Base-by-base conservation (phyloP, 2,329 filamentous ascomycete genomes). In the Aspergillus versicolor region DNA sequence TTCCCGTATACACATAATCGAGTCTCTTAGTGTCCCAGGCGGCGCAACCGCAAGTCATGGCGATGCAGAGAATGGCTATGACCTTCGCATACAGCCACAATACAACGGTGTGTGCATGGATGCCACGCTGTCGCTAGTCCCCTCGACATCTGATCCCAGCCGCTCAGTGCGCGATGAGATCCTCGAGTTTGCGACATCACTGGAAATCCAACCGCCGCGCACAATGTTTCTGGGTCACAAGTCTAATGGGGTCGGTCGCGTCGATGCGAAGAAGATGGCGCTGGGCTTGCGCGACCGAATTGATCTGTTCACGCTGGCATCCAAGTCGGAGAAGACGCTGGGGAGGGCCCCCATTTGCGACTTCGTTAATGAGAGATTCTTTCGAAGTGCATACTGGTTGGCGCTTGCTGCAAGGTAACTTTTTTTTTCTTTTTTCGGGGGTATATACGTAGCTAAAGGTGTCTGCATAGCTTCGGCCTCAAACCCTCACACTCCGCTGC, bases 41-140 rank as follows among this genome's bases (percentile, higher is more conserved):
- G 69, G 70, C 21, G 68, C 67, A 7, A 65, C 73, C 15, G 64
- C 65, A 27, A 69, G 65, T 21, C 52, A 62, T 12, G 67, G 71
- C 2, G 65, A 67, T 58, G 63, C 68, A 8, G 61, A 67, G 27
- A 67, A 70, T 32, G 73, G 73, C 1, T 75, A 74, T 50, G 66
- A 75, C 47, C 72, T 72, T 52, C 71, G 70, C 21, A 66, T 70
- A 17, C 67, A 74, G 60, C 71, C 73, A 47, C 66, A 68, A 32
- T 69, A 67, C 41, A 70, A 71, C 34, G 74, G 69, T 17, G 63
- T 65, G 38, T 72, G 68, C 32, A 65, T 74, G 45, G 68, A 67
- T 47, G 68, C 72, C 37, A 59, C 75, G n/a, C 67, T 74, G 48
- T 63, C 65, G 5, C 60, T 70, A 6, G 67, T 76, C 11, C 68